A percentile compares a stretch with the other conserved stretches of the same genome.
These are phyloP conservation scores for Fusarium protoensiforme DNA, from an alignment of 2,329 filamentous ascomycete genomes.

Conservation along the genomic window DNA sequence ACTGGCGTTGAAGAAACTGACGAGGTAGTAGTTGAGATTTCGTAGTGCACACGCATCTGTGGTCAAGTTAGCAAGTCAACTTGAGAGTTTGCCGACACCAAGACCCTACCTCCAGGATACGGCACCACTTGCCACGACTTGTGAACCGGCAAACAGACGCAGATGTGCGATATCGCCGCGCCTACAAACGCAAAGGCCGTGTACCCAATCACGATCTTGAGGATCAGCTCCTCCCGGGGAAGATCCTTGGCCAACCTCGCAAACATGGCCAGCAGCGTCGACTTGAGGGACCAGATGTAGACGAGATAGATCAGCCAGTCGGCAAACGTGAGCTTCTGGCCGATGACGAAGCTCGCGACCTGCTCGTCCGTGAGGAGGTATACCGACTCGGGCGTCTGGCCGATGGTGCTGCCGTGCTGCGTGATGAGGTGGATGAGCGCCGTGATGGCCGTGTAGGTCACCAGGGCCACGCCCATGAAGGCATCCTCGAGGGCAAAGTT, in stretches of 20 bases:
- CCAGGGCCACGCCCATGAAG: neutral
- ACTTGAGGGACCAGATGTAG: constrained; percentile 4
- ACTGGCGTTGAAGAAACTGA: constrained; percentile 4
- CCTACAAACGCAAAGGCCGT: neutral
- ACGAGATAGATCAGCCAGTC: neutral
- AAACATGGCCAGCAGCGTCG: neutral
- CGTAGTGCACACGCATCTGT: neutral
- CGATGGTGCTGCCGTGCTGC: neutral
- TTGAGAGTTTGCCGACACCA: neutral
- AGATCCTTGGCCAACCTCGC: neutral
- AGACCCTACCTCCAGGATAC: constrained; percentile 4
- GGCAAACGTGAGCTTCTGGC: constrained; percentile 4
- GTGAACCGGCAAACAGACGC: neutral
- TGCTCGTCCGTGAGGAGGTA: neutral
- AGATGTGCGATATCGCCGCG: neutral
- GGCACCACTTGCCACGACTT: neutral
- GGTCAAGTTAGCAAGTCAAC: neutral
- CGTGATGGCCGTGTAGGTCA: neutral
- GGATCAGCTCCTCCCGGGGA: neutral
- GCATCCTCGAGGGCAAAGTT: neutral
- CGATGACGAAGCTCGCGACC: neutral
- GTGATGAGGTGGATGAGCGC: neutral
- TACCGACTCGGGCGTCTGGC: constrained; percentile 5
- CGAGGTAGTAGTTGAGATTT: constrained; percentile 6
- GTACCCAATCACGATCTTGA: neutral